Base-by-base conservation (phyloP, 306 rosid species). In the Quercus glauca region DNA sequence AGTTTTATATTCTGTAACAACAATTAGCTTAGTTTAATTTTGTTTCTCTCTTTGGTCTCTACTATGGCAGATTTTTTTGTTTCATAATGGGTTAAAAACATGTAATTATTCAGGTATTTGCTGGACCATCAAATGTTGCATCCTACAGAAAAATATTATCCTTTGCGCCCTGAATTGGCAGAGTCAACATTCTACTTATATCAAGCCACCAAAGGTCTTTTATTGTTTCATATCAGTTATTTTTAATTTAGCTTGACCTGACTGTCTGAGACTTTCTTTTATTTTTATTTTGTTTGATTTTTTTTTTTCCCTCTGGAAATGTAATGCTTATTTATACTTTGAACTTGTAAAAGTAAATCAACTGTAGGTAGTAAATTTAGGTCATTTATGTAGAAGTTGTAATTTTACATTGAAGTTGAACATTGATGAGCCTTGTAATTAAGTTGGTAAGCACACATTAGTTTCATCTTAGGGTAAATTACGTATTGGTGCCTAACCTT, bases 161-260 rank as follows among this genome's bases (percentile, higher is more conserved):
- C 98, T 41, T 82, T 95, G 67, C 94, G 99, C 74, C 99, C 99
- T 76, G 99, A 95, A 88, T 87, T 95, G 77, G 99, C 97, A 1
- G 99, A 95, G 89, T 93, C 99, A 82, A 95, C 99, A 28, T 95
- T 95, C 93, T 88, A 91, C 90, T 86, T 93, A 74, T 95, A 91
- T 83, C 99, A 95, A 88, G 97, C 98, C 73, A 95, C 99, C 78
- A 95, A 89, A 93, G 97, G 99, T 95, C 76, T 65, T 86, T 12
- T 61, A 19, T 19, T 49, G 57, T 58, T 73, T 23, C 8, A 26
- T 59, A 5, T 56, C 35, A 6, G 73, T 58, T 58, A 41, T 65
- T 70, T 55, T 75, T 61, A 71, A 65, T 64, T 71, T 35, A 18
- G 6, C 18, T 29, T n/a, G 81, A 73, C 55, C 55, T 74, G 9